Conservation (phyloP, 371 early-diverging fungal species). For the Mucor circinelloides region DNA sequence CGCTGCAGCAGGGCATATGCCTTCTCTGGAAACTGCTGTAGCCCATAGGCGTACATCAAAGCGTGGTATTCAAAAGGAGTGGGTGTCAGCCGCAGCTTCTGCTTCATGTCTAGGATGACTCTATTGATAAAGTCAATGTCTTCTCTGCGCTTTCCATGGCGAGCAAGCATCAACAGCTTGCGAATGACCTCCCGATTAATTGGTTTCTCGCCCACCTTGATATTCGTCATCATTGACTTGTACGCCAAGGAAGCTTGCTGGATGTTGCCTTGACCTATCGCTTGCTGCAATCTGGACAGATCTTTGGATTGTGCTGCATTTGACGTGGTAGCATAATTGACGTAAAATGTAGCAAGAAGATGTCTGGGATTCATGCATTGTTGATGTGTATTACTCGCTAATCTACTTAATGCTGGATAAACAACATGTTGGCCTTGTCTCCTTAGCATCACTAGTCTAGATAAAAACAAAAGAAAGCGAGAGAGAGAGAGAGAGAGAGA, state of each 20-base stretch:
- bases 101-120: slow-evolving; percentile 29
- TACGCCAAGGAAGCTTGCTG: slow-evolving; percentile 4
- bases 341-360: background rate
- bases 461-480: background rate
- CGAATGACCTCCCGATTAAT: slow-evolving; percentile 25
- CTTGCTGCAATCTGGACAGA: background rate
- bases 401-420: background rate
- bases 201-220: background rate
- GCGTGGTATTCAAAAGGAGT: slow-evolving; percentile 43
- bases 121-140: slow-evolving; percentile 31
- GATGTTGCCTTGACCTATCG: slow-evolving; percentile 13
- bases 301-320: background rate
- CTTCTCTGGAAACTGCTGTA: slow-evolving; percentile 28
- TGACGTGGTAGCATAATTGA: background rate
- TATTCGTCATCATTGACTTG: background rate
- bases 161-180: slow-evolving; percentile 23
- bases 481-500: background rate
- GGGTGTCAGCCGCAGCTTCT: background rate
- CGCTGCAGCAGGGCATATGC: slow-evolving; percentile 26
- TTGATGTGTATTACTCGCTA: background rate
- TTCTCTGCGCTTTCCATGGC: slow-evolving; percentile 17
- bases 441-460: background rate
- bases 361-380: background rate
- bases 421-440: background rate
- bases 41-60: slow-evolving; percentile 39